phyloP scores from a whole-genome alignment of 257 asterid species.

The Scutellaria minor region DNA sequence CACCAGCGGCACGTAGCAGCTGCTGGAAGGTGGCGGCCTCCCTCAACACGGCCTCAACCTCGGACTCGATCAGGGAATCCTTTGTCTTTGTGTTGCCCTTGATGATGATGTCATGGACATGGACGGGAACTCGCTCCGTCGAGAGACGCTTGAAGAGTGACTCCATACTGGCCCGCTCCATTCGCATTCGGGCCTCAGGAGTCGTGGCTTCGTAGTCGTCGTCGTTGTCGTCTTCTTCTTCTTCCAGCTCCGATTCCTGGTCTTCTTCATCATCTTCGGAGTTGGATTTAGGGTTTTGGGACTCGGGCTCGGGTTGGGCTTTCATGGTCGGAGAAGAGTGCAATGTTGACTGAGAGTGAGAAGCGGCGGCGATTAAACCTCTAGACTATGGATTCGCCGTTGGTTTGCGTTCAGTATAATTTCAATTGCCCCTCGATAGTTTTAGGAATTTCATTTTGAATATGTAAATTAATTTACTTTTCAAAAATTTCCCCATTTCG shows the following conservation, averaged over 20 bases:
- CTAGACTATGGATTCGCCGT: too few relatives aligned
- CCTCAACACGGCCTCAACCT: constrained; percentile 61
- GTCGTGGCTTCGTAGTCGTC: constrained; percentile 39
- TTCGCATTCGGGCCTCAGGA: constrained; percentile 50
- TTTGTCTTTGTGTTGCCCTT: constrained; percentile 85
- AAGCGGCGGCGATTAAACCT: constrained; percentile 24
- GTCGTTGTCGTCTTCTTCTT: constrained; percentile 50
- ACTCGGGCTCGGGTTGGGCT: constrained; percentile 34
- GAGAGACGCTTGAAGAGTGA: constrained; percentile 60
- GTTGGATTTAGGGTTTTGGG: constrained; percentile 25
- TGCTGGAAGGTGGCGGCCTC: constrained; percentile 69
- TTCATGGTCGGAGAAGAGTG: constrained; percentile 32
- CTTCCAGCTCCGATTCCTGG: constrained; percentile 48
- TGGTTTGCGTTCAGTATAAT: too few relatives aligned
- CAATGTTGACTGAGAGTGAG: constrained; percentile 15
- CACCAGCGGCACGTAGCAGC: constrained; percentile 64
- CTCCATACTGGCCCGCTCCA: constrained; percentile 61
- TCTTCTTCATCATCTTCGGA: constrained; percentile 47
- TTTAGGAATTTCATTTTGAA: too few relatives aligned
- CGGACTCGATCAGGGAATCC: constrained; percentile 69
- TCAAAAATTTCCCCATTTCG: too few relatives aligned
- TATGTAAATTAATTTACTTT: too few relatives aligned
- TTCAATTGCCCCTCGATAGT: too few relatives aligned
- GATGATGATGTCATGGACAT: constrained; percentile 86
- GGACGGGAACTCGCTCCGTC: constrained; percentile 66